Conservation (phyloP, 805 yeast genomes). For the Ogataea sp. region DNA sequence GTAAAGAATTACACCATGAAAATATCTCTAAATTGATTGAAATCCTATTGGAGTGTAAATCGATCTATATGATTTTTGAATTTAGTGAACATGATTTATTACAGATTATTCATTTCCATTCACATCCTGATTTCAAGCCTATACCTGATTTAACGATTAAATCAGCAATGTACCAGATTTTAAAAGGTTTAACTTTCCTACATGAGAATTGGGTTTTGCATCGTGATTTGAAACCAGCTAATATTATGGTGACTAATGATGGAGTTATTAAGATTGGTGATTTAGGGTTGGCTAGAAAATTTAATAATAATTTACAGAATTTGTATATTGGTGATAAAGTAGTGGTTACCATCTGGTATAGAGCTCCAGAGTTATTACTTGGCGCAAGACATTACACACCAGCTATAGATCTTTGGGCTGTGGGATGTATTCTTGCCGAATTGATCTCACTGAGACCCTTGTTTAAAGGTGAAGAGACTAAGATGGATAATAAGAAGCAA, state of each 20-base stretch:
- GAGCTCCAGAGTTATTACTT: conserved; percentile 86
- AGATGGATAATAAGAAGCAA: conserved; percentile 85
- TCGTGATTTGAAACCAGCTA: conserved; percentile 95
- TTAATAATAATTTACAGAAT: conserved; percentile 79
- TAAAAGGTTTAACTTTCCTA: conserved; percentile 83
- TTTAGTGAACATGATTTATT: conserved; percentile 93
- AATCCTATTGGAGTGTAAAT: conserved; percentile 77
- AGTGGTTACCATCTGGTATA: conserved; percentile 94
- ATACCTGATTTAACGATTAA: conserved; percentile 76
- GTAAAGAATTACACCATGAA: conserved; percentile 75
- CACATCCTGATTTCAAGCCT: conserved; percentile 76
- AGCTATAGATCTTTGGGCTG: conserved; percentile 91
- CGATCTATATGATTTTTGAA: conserved; percentile 92
- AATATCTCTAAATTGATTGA: conserved; percentile 78
- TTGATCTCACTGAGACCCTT: conserved; percentile 82
- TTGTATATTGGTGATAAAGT: conserved; percentile 90
- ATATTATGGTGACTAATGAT: conserved; percentile 85
- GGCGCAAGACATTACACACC: conserved; percentile 93
- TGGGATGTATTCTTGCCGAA: conserved; percentile 92
- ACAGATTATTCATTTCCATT: conserved; percentile 90
- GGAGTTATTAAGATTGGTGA: conserved; percentile 97
- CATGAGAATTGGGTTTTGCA: conserved; percentile 97
- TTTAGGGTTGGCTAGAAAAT: conserved; percentile 82
- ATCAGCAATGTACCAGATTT: conserved; percentile 84
- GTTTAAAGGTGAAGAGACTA: conserved; percentile 96